A percentile compares a stretch with the other conserved stretches of the same genome.
Conservation (phyloP, 2,329 filamentous ascomycete species). For the Raffaelea albimanens region DNA sequence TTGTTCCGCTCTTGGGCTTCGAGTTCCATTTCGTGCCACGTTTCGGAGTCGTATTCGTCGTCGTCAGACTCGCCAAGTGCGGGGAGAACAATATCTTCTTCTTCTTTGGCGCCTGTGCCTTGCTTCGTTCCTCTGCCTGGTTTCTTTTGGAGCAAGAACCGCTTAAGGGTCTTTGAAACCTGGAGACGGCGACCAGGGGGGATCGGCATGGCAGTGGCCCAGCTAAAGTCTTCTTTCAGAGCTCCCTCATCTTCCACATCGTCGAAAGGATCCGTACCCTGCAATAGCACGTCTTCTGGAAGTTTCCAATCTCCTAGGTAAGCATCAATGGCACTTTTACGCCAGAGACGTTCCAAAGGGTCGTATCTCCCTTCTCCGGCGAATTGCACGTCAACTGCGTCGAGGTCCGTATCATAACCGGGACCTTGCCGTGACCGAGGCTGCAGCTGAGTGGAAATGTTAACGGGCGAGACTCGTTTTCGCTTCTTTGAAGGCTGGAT, state of each 20-base stretch:
- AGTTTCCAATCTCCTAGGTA: slow-evolving; percentile 28
- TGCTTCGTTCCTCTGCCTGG: neutral
- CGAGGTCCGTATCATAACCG: too few relatives aligned
- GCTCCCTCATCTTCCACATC: neutral
- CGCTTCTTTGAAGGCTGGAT: slow-evolving; percentile 16
- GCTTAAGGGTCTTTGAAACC: slow-evolving; percentile 30
- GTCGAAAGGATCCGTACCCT: slow-evolving; percentile 3
- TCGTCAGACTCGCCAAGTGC: slow-evolving; percentile 33
- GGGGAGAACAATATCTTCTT: slow-evolving; percentile 25
- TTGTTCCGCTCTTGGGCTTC: slow-evolving; percentile 32
- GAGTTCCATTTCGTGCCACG: slow-evolving; percentile 47
- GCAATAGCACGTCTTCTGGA: slow-evolving; percentile 6
- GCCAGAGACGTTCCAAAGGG: slow-evolving; percentile 3
- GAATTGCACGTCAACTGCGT: too few relatives aligned
- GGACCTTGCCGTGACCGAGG: neutral
- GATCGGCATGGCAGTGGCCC: slow-evolving; percentile 14
- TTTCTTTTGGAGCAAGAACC: slow-evolving; percentile 21
- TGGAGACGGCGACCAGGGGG: slow-evolving; percentile 35
- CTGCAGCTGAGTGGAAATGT: slow-evolving; percentile 8
- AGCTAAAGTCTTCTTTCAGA: slow-evolving; percentile 5
- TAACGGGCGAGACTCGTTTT: slow-evolving; percentile 18
- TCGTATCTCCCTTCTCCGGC: neutral
- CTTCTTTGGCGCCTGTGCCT: neutral
- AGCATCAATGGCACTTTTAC: slow-evolving; percentile 11
- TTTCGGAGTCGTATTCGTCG: slow-evolving; percentile 26